Evolutionary conservation across 768 basidiomycete species (phyloP).

Genomic region (Lactarius indigo): DNA sequence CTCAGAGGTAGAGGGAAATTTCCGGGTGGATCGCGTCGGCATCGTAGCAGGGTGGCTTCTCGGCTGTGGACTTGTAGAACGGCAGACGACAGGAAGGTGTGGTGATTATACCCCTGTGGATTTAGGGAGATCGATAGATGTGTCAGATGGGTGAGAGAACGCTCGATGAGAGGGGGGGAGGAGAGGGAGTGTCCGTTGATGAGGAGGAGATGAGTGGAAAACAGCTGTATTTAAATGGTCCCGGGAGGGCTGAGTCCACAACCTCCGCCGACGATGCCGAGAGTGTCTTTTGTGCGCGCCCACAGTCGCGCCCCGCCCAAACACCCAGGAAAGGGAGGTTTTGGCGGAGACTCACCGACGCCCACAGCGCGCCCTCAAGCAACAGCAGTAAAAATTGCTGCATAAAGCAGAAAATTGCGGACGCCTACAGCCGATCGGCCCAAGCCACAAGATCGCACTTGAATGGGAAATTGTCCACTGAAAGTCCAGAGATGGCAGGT

Average conservation of each 20-base stretch:
- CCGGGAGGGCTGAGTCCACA: neutral
- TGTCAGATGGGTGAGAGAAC: neutral
- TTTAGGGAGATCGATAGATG: neutral
- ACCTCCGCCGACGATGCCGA: neutral
- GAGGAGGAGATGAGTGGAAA: neutral
- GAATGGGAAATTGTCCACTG: neutral
- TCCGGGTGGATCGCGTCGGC: neutral
- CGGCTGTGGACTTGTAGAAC: neutral
- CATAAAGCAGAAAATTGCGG: neutral
- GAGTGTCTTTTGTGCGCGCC: conserved; percentile 1
- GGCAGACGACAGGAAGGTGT: neutral
- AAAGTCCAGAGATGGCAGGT: conserved; percentile 1
- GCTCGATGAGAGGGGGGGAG: neutral
- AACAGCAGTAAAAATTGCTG: neutral
- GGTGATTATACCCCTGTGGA: neutral
- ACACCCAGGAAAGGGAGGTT: conserved; percentile 10
- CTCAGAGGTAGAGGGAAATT: neutral
- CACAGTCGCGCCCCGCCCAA: conserved; percentile 9
- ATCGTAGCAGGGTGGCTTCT: neutral
- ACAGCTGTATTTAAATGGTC: conserved; percentile 13
- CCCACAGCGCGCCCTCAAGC: conserved; percentile 8
- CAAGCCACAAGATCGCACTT: conserved; percentile 4
- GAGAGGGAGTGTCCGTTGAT: neutral
- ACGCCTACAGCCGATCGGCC: conserved; percentile 11
- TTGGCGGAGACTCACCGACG: neutral